A percentile compares a stretch with the other conserved stretches of the same genome.
Evolutionary conservation across 2,329 filamentous ascomycete genomes (phyloP).

Genomic region (Pseudogymnoascus destructans): DNA sequence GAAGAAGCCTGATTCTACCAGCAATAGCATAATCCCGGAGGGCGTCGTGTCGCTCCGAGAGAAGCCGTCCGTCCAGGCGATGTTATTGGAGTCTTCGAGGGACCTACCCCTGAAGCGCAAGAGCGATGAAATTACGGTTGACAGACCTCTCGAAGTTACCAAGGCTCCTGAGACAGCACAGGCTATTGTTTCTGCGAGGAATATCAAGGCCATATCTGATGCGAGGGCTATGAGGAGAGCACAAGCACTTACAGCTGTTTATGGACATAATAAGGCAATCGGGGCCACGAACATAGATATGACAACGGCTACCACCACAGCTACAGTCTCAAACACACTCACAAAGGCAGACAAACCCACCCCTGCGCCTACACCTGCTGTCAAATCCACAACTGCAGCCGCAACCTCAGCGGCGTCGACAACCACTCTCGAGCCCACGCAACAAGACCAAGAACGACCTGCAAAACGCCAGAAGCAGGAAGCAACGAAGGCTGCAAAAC

Average conservation of each 20-base stretch:
- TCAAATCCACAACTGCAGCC: not conserved
- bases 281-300: not conserved
- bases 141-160: not conserved
- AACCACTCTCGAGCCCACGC: not conserved
- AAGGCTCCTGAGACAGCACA: not conserved
- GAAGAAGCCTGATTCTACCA: not conserved
- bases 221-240: conserved; percentile 5
- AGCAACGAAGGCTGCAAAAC: not conserved
- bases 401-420: not conserved
- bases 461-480: not conserved
- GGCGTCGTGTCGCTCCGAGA: not conserved
- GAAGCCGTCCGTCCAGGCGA: not conserved
- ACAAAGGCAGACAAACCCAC: not conserved
- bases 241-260: not conserved
- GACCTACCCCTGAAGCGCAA: not conserved
- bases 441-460: not conserved
- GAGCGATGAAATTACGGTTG: not conserved
- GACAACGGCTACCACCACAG: not conserved
- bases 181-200: not conserved
- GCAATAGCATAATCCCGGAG: not conserved
- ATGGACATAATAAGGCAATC: not conserved
- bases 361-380: not conserved
- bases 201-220: not conserved
- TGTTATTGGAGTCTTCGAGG: not conserved
- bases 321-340: not conserved